Percentiles rank a stretch among this genome's conserved stretches.
These are phyloP conservation scores for Psilocybe mexicana DNA, from an alignment of 1,284 basidiomycete genomes.

Conservation along the genomic window DNA sequence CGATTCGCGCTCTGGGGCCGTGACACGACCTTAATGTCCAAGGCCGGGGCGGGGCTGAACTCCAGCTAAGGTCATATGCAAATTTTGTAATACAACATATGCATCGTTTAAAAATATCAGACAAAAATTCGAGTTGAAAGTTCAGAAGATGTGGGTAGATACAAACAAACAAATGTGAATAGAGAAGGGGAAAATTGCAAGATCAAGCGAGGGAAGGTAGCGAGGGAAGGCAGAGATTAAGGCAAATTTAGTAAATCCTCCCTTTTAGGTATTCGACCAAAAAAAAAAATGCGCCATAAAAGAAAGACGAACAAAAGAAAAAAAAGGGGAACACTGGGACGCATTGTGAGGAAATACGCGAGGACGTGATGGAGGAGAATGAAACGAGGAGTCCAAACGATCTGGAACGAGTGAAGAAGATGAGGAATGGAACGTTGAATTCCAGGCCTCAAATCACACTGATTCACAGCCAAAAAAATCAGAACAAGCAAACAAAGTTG, in stretches of 20 bases:
- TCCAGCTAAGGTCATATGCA: no score
- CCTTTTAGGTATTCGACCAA: neutral
- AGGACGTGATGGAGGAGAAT: neutral
- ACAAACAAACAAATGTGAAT: neutral
- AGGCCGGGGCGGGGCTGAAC: no score
- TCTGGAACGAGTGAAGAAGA: no score
- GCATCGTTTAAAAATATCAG: neutral
- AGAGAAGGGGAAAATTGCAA: neutral
- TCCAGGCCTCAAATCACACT: neutral
- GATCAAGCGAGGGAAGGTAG: neutral
- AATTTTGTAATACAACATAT: neutral
- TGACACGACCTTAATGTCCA: no score
- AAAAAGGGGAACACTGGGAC: neutral
- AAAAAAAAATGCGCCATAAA: neutral
- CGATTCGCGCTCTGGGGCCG: neutral
- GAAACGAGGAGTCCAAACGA: no score
- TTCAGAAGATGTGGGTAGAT: neutral
- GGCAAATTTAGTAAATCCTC: slow-evolving; percentile 12
- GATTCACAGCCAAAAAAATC: neutral
- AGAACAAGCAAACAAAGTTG: slow-evolving; percentile 84
- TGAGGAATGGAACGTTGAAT: neutral
- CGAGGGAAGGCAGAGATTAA: slow-evolving; percentile 4
- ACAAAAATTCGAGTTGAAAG: neutral
- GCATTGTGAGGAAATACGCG: neutral
- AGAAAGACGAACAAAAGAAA: neutral